These are phyloP conservation scores for Rickenella mellea DNA, from an alignment of 768 basidiomycete genomes.

Conservation along the genomic window DNA sequence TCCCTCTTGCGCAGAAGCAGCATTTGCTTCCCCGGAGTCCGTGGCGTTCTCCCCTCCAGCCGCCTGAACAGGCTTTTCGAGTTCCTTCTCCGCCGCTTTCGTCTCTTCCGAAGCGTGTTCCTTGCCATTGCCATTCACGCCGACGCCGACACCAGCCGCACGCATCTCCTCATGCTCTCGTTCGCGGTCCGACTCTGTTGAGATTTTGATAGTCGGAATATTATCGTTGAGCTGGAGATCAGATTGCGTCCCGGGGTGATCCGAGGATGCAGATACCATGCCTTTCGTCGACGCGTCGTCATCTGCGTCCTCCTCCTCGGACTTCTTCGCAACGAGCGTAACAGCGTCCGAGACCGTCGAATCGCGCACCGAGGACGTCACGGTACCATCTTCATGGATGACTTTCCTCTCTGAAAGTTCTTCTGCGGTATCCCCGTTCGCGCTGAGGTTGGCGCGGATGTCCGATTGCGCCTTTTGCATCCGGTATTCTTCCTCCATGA, in stretches of 20 bases:
- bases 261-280: conserved; percentile 34
- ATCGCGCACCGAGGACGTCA: conserved; percentile 16
- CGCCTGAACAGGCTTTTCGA: conserved; percentile 31
- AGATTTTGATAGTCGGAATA: conserved; percentile 53
- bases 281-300: conserved; percentile 67
- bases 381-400: conserved; percentile 58
- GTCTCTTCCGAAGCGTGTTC: conserved; percentile 43
- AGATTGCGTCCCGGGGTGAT: conserved; percentile 11
- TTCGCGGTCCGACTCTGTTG: conserved; percentile 39
- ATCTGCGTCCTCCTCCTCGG: conserved; percentile 28
- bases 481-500: conserved; percentile 99
- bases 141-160: neutral
- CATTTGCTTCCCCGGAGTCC: conserved; percentile 14
- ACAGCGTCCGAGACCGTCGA: conserved; percentile 14
- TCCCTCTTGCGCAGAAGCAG: conserved; percentile 38
- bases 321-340: conserved; percentile 18
- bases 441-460: conserved; percentile 30
- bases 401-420: conserved; percentile 23
- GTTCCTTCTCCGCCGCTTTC: conserved; percentile 26
- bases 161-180: conserved; percentile 29
- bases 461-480: conserved; percentile 87
- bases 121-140: conserved; percentile 17
- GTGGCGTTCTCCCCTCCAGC: conserved; percentile 11
- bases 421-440: conserved; percentile 20
- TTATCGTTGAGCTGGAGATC: conserved; percentile 16